These are phyloP conservation scores for Taphrina wiesneri DNA, from an alignment of 1,139 yeast species.

Conservation along the genomic window DNA sequence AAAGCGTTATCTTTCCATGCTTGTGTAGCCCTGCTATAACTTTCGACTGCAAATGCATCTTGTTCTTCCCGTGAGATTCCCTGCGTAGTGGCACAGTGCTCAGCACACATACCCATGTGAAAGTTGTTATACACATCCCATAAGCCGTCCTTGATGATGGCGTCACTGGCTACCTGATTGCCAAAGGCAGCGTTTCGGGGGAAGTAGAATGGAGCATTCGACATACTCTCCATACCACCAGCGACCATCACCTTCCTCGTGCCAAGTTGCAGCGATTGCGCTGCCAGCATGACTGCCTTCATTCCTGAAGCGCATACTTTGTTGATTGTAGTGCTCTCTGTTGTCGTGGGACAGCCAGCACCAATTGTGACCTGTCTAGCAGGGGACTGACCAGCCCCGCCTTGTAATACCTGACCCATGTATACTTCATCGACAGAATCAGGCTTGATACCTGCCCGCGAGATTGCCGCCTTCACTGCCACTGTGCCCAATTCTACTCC, in stretches of 20 bases:
- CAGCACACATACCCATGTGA: constrained; percentile 97
- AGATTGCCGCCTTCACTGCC: constrained; percentile 61
- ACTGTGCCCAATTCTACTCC: constrained; percentile 87
- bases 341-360: constrained; percentile 76
- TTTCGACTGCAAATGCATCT: constrained; percentile 81
- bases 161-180: constrained; percentile 74
- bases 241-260: constrained; percentile 88
- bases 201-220: constrained; percentile 89
- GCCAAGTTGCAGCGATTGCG: constrained; percentile 86
- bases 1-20: constrained; percentile 82
- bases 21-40: constrained; percentile 79
- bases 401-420: constrained; percentile 90
- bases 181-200: constrained; percentile 88
- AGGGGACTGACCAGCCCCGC: constrained; percentile 94
- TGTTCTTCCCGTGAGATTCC: constrained; percentile 67
- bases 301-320: constrained; percentile 97
- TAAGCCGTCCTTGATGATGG: constrained; percentile 86
- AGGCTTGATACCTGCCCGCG: constrained; percentile 55
- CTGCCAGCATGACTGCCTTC: constrained; percentile 86
- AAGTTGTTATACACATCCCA: constrained; percentile 80
- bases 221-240: constrained; percentile 98
- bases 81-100: constrained; percentile 82
- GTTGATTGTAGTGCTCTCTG: constrained; percentile 86
- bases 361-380: constrained; percentile 95
- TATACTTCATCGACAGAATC: constrained; percentile 78